Conservation (phyloP, 2,329 filamentous ascomycete species). For the Aurifilum marmelostoma region DNA sequence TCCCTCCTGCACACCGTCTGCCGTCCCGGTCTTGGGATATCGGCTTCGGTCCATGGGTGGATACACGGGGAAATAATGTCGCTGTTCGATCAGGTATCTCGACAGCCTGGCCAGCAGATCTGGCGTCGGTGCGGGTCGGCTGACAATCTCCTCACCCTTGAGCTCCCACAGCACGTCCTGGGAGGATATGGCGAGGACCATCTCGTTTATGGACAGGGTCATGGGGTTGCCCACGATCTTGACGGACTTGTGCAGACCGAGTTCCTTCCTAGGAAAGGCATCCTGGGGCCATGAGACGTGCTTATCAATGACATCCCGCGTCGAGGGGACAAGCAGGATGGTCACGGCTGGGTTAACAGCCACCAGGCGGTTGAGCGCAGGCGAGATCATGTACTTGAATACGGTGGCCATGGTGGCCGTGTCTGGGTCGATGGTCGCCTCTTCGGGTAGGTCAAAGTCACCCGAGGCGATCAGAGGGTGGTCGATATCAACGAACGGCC, state of each 20-base stretch:
- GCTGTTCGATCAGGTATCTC: constrained; percentile 81
- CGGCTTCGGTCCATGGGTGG: constrained; percentile 73
- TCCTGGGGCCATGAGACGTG: constrained; percentile 83
- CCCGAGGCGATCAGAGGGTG: constrained; percentile 84
- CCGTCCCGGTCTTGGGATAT: constrained; percentile 66
- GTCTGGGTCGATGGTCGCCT: constrained; percentile 71
- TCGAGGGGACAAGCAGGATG: constrained; percentile 81
- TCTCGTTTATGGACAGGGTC: constrained; percentile 85
- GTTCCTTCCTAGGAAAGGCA: constrained; percentile 66
- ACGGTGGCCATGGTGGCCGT: constrained; percentile 78
- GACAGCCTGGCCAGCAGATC: constrained; percentile 73
- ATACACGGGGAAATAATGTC: constrained; percentile 89
- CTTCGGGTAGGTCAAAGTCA: constrained; percentile 75
- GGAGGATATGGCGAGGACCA: constrained; percentile 77
- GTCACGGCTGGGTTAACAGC: constrained; percentile 74
- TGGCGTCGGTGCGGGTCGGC: constrained; percentile 56
- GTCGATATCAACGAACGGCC: constrained; percentile 89
- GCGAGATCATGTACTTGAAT: constrained; percentile 79
- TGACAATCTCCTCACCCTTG: constrained; percentile 71
- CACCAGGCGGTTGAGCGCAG: constrained; percentile 71
- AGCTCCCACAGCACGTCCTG: constrained; percentile 86
- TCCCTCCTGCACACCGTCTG: constrained; percentile 66
- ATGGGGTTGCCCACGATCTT: constrained; percentile 88
- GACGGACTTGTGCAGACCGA: constrained; percentile 74
- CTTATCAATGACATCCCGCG: constrained; percentile 79